Conservation (phyloP, 768 basidiomycete genomes). For the Infundibulicybe gibba region DNA sequence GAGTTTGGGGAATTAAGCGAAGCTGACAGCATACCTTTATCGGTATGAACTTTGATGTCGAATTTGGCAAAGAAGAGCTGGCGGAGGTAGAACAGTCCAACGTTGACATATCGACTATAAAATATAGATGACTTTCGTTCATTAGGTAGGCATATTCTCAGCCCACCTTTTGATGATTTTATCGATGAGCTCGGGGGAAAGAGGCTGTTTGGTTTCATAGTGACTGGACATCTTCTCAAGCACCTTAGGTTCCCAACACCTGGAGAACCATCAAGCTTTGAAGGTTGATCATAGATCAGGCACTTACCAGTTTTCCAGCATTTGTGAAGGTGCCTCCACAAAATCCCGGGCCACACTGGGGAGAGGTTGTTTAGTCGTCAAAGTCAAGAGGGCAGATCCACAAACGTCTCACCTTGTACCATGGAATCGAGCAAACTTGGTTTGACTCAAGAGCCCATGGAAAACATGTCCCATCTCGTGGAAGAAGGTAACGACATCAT, state of each 20-base stretch:
- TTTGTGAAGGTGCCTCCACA: constrained; percentile 88
- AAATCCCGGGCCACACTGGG: constrained; percentile 70
- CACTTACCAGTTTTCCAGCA: constrained; percentile 84
- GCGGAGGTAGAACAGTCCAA: constrained; percentile 77
- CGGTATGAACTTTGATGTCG: constrained; percentile 73
- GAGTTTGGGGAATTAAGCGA: not conserved
- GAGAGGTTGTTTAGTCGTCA: not conserved
- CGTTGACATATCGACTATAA: constrained; percentile 69
- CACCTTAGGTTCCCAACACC: constrained; percentile 83
- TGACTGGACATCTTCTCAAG: constrained; percentile 79
- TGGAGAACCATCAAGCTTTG: constrained; percentile 10
- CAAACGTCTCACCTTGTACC: constrained; percentile 52
- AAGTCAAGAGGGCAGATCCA: not conserved
- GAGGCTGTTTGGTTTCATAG: constrained; percentile 67
- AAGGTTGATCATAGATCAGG: not conserved
- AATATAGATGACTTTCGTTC: not conserved
- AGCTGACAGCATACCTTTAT: constrained; percentile 41
- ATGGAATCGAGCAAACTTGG: constrained; percentile 75
- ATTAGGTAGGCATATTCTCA: not conserved
- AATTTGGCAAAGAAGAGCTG: constrained; percentile 85
- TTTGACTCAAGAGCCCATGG: constrained; percentile 66
- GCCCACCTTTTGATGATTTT: constrained; percentile 76
- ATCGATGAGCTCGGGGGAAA: constrained; percentile 71
- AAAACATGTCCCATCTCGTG: constrained; percentile 85
- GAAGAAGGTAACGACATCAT: constrained; percentile 88